phyloP scores from a whole-genome alignment of 306 rosid genomes.

The Glycyrrhiza uralensis region DNA sequence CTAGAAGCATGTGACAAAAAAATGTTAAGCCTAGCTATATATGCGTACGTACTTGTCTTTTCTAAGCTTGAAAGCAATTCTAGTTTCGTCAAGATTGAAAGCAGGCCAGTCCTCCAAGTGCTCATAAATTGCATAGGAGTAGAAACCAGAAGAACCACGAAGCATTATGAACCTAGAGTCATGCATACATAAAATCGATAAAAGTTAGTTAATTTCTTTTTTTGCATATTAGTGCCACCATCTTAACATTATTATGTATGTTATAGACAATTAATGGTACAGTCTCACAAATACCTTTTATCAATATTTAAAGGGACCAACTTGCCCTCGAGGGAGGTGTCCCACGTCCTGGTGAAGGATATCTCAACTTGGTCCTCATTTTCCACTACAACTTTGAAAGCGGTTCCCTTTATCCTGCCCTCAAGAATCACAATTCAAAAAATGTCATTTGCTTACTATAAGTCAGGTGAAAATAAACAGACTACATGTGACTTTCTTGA shows the following conservation, averaged over 20 bases:
- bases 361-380: constrained; percentile 80
- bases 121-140: constrained; percentile 84
- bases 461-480: neutral
- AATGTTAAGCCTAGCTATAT: neutral
- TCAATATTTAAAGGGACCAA: constrained; percentile 78
- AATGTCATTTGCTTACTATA: neutral
- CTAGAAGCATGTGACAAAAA: neutral
- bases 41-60: constrained; percentile 64
- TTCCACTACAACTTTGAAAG: constrained; percentile 58
- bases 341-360: constrained; percentile 80
- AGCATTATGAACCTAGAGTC: constrained; percentile 73
- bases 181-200: neutral
- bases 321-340: constrained; percentile 50
- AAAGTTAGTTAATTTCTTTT: neutral
- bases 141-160: constrained; percentile 79
- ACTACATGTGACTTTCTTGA: neutral
- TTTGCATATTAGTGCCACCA: neutral
- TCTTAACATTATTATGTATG: neutral
- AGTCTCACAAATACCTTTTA: constrained; percentile 56
- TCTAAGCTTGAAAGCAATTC: constrained; percentile 89
- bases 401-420: constrained; percentile 63
- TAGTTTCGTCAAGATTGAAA: constrained; percentile 74
- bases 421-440: constrained; percentile 11
- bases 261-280: neutral
- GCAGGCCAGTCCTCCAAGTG: constrained; percentile 81